These are phyloP conservation scores for Colletotrichum filicis DNA, from an alignment of 2,329 filamentous ascomycete species.

Conservation along the genomic window DNA sequence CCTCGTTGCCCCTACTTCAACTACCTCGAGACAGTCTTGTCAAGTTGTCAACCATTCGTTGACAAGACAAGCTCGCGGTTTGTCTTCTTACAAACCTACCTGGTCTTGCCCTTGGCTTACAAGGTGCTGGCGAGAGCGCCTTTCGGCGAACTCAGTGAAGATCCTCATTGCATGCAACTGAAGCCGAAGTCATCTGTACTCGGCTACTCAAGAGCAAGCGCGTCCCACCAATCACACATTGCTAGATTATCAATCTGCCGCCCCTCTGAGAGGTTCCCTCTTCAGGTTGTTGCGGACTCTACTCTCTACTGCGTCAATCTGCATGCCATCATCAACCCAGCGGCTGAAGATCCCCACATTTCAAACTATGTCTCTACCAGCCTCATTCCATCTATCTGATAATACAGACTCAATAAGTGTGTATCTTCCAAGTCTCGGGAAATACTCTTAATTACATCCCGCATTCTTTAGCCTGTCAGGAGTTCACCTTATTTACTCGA, in stretches of 20 bases:
- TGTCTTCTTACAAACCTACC: background rate
- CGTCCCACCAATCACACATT: conserved; percentile 1
- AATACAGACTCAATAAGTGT: background rate
- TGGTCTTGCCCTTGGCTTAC: background rate
- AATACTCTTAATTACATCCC: background rate
- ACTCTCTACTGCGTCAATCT: background rate
- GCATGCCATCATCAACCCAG: conserved; percentile 20
- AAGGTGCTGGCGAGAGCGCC: background rate
- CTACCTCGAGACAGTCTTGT: conserved; percentile 5
- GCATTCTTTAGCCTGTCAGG: background rate
- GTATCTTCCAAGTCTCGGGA: background rate
- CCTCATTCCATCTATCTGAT: conserved; percentile 19
- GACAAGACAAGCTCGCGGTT: background rate
- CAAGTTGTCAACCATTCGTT: background rate
- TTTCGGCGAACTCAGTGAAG: background rate
- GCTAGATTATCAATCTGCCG: background rate
- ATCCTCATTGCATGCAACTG: conserved; percentile 14
- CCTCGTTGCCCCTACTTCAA: conserved; percentile 2
- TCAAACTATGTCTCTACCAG: conserved; percentile 9
- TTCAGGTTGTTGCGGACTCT: background rate
- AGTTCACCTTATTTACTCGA: background rate
- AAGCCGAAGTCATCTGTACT: conserved; percentile 11
- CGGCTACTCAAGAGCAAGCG: background rate
- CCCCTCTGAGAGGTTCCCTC: background rate
- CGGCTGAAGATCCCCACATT: conserved; percentile 22